Conservation (phyloP, 768 basidiomycete genomes). For the Boletus sp. region DNA sequence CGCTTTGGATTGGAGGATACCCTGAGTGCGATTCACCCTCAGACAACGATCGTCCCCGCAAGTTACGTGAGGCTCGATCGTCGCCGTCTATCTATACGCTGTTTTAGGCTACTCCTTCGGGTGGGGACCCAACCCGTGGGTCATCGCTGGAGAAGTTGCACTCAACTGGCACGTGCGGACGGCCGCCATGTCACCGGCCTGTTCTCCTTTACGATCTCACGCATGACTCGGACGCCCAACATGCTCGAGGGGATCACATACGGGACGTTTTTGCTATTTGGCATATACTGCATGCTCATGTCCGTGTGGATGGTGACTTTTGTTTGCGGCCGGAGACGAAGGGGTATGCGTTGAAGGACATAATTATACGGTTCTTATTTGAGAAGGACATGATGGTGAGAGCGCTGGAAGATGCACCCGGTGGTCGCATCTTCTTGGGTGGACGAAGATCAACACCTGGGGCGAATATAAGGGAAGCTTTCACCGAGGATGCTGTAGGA, state of each 20-base stretch:
- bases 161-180: slow-evolving; percentile 40
- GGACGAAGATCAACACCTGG: slow-evolving; percentile 28
- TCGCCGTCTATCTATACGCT: slow-evolving; percentile 39
- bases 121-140: slow-evolving; percentile 31
- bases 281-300: slow-evolving; percentile 33
- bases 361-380: slow-evolving; percentile 38
- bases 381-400: slow-evolving; percentile 34
- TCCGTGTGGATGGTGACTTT: slow-evolving; percentile 36
- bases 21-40: slow-evolving; percentile 32
- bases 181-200: slow-evolving; percentile 36
- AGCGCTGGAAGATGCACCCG: slow-evolving; percentile 35
- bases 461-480: slow-evolving; percentile 21
- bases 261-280: slow-evolving; percentile 36
- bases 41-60: slow-evolving; percentile 27
- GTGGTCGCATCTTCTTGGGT: slow-evolving; percentile 31
- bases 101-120: slow-evolving; percentile 38
- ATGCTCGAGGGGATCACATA: slow-evolving; percentile 34
- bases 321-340: slow-evolving; percentile 42
- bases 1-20: slow-evolving; percentile 41
- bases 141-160: slow-evolving; percentile 35
- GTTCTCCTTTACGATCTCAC: slow-evolving; percentile 37
- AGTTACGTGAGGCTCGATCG: slow-evolving; percentile 39
- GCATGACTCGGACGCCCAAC: slow-evolving; percentile 39
- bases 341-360: slow-evolving; percentile 39
- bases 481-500: not conserved